Base-by-base conservation (phyloP, 2,329 filamentous ascomycete species). In the Xylaria sp. region DNA sequence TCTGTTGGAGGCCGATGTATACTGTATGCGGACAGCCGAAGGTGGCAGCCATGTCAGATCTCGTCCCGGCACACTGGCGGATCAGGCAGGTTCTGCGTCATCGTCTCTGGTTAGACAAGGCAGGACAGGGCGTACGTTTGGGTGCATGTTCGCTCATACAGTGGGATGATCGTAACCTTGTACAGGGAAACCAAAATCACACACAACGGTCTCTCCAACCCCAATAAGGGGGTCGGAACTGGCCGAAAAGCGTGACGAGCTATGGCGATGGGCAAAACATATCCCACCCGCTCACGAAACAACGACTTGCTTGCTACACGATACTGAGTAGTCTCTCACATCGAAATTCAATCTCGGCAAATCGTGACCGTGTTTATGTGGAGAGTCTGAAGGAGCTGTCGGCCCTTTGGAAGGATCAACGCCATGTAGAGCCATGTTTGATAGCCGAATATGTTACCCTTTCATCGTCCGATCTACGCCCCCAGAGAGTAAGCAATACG, bases 1-100 rank as follows among this genome's bases (percentile, higher is more conserved):
- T 59, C 7, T 65, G 55, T 57, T 59, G 51, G 56, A 31, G 31
- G 65, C 23, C 39, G 23, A 48, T 58, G 56, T 31, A 13, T 69
- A 63, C 51, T 39, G 61, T 57, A 73, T 73, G 74, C 66, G 70
- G 73, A 65, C 60, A 60, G 28, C 74, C 74, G 74, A 68, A 58
- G 70, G 66, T 72, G 69, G 70, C 72, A 66, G 72, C 75, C 72
- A 74, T 75, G 74, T 76, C 74, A 76, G 72, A 76, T 75, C 72
- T 75, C 62, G 71, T 72, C 63, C 74, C 59, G 46, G 52, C n/a
- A 63, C 23, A 50, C 41, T 63, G 62, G 58, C 31, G 67, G 64
- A 62, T 56, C 52, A 62, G 57, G 57, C 63, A 69, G 46, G 58
- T 63, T 66, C 28, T 63, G 67, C 65, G 65, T 67, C 64, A 69